A percentile compares a stretch with the other conserved stretches of the same genome.
Conservation (phyloP, 257 asterid species). For the Parsonsia alboflavescens region DNA sequence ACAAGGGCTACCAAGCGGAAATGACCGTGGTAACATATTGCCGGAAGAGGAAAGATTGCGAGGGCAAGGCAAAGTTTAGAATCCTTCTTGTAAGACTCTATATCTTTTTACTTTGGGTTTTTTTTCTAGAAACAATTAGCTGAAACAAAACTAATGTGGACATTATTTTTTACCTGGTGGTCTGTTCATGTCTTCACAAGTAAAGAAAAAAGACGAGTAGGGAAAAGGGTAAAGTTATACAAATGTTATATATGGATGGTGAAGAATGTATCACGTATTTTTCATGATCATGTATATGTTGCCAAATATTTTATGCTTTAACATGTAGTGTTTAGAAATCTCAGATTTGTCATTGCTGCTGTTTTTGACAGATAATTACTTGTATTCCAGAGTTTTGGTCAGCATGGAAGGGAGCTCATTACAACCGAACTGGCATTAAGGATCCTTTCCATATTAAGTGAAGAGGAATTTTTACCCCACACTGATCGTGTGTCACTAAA, state of each 20-base stretch:
- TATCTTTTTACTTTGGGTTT: not conserved
- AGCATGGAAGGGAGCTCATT: conserved; percentile 99
- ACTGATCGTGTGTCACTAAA: conserved; percentile 52
- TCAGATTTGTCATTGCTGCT: conserved; percentile 86
- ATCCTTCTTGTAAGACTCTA: conserved; percentile 73
- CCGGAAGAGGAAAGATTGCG: conserved; percentile 54
- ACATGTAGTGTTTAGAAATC: conserved; percentile 48
- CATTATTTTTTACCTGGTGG: not conserved
- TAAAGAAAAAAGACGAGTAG: not conserved
- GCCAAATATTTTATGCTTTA: conserved; percentile 21
- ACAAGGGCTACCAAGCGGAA: conserved; percentile 81
- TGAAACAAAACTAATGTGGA: not conserved
- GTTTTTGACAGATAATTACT: conserved; percentile 98
- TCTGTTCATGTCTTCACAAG: not conserved
- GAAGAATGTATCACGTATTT: not conserved
- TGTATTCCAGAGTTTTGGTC: conserved; percentile 99
- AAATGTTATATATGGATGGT: not conserved
- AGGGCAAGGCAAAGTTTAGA: conserved; percentile 65
- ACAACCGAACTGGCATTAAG: conserved; percentile 89
- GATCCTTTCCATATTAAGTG: conserved; percentile 87
- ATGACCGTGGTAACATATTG: conserved; percentile 68
- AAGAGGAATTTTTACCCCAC: conserved; percentile 87
- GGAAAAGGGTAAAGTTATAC: not conserved
- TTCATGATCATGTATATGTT: conserved; percentile 17
- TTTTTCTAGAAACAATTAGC: not conserved